phyloP scores from a whole-genome alignment of 202 grass and related monocot genomes.

The Setaria italica region DNA sequence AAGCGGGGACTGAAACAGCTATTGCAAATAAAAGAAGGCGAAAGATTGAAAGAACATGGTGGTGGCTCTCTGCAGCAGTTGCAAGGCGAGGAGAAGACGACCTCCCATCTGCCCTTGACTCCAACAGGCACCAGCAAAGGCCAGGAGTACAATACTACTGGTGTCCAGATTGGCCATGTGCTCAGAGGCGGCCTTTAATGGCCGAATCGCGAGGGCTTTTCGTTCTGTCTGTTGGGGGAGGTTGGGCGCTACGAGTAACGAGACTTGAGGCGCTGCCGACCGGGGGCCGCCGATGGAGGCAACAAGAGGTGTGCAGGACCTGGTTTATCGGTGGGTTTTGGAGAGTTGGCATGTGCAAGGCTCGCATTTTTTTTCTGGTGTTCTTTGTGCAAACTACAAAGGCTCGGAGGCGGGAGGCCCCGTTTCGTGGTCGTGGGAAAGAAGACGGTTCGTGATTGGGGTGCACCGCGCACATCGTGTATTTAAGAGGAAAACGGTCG shows the following conservation, averaged over 20 bases:
- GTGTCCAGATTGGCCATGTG: slow-evolving; percentile 53
- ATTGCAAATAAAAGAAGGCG: slow-evolving; percentile 50
- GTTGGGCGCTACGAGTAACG: too few species aligned
- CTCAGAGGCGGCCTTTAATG: slow-evolving; percentile 39
- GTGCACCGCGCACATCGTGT: too few species aligned
- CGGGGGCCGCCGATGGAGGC: neutral
- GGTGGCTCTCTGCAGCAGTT: neutral
- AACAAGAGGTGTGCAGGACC: neutral
- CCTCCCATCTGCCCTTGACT: slow-evolving; percentile 27
- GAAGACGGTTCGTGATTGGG: too few species aligned
- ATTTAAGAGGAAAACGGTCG: too few species aligned
- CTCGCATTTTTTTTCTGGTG: too few species aligned
- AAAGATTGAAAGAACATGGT: neutral
- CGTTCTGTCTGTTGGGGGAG: neutral
- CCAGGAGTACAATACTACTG: slow-evolving; percentile 5
- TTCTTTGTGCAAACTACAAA: too few species aligned
- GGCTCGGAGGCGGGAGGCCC: too few species aligned
- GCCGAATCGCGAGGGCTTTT: slow-evolving; percentile 14
- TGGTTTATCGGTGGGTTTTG: neutral
- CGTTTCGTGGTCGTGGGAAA: too few species aligned
- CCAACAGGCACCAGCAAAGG: neutral
- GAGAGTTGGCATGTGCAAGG: neutral
- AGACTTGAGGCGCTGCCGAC: neutral
- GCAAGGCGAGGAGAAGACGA: neutral
- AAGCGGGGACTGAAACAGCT: slow-evolving; percentile 44